Conservation (phyloP, 441 rosid species). For the Populus tomentosa region DNA sequence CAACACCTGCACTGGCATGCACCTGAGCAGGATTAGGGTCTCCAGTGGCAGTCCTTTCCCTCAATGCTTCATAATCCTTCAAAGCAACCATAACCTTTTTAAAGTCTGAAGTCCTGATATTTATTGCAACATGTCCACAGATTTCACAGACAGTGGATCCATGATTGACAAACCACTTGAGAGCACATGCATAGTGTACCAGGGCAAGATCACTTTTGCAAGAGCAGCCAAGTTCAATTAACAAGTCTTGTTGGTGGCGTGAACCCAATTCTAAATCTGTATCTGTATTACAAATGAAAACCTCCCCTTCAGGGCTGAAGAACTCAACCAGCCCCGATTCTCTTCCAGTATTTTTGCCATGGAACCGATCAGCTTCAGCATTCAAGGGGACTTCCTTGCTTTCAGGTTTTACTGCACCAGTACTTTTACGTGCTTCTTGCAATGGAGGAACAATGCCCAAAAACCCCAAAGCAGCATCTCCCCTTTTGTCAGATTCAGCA, state of each 20-base stretch:
- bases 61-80: conserved; percentile 71
- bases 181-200: conserved; percentile 90
- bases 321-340: conserved; percentile 61
- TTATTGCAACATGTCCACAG: conserved; percentile 61
- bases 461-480: conserved; percentile 78
- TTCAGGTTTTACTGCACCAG: conserved; percentile 25
- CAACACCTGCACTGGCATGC: conserved; percentile 44
- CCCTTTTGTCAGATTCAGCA: conserved; percentile 78
- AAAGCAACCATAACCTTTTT: conserved; percentile 58
- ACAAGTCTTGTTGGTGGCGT: conserved; percentile 39
- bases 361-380: conserved; percentile 24
- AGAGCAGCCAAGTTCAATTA: conserved; percentile 83
- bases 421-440: conserved; percentile 33
- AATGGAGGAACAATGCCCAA: conserved; percentile 60
- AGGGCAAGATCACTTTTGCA: conserved; percentile 86
- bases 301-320: conserved; percentile 81
- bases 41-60: conserved; percentile 79
- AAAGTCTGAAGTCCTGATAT: conserved; percentile 51
- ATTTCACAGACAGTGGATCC: conserved; percentile 92
- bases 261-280: conserved; percentile 74
- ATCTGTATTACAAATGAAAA: conserved; percentile 65
- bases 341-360: conserved; percentile 25
- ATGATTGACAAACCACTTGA: conserved; percentile 92
- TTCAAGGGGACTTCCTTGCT: conserved; percentile 18
- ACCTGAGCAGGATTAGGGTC: conserved; percentile 66